phyloP scores from a whole-genome alignment of 768 basidiomycete species.

The Pleurotus citrinopileatus region DNA sequence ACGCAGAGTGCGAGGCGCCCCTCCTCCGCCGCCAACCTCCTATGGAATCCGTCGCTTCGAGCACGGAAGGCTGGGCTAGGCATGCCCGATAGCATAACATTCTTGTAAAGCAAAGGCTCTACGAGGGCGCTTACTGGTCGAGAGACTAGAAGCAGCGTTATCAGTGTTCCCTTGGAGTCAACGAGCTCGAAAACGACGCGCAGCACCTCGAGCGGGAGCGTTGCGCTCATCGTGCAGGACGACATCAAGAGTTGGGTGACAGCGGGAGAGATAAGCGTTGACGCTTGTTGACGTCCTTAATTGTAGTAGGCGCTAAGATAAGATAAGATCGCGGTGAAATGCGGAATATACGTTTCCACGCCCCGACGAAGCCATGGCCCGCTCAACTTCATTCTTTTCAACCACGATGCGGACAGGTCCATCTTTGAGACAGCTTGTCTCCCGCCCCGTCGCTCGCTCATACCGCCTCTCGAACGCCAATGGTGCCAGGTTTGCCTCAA shows the following conservation, averaged over 20 bases:
- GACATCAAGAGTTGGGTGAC: not conserved
- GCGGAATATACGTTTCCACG: not conserved
- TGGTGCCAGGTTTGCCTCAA: slow-evolving; percentile 37
- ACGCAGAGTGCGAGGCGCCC: not conserved
- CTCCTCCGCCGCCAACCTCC: not conserved
- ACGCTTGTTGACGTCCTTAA: not conserved
- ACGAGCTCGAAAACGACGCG: not conserved
- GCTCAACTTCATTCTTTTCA: not conserved
- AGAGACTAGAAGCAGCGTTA: slow-evolving; percentile 1
- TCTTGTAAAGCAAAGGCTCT: not conserved
- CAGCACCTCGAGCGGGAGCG: slow-evolving; percentile 1
- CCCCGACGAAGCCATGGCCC: not conserved
- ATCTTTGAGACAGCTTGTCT: slow-evolving; percentile 6
- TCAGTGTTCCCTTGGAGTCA: not conserved
- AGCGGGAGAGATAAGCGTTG: not conserved
- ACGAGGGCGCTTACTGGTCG: not conserved
- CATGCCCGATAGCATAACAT: not conserved
- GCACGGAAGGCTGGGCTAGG: not conserved
- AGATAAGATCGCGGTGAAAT: not conserved
- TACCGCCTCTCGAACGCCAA: not conserved
- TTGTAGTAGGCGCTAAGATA: not conserved
- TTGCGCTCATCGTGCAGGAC: not conserved
- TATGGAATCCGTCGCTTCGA: not conserved
- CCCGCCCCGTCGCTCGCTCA: slow-evolving; percentile 5
- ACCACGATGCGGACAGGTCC: slow-evolving; percentile 2